A percentile compares a stretch with the other conserved stretches of the same genome.
Conservation (phyloP, 495 filamentous ascomycete genomes). For the Lophiostoma macrostomum region DNA sequence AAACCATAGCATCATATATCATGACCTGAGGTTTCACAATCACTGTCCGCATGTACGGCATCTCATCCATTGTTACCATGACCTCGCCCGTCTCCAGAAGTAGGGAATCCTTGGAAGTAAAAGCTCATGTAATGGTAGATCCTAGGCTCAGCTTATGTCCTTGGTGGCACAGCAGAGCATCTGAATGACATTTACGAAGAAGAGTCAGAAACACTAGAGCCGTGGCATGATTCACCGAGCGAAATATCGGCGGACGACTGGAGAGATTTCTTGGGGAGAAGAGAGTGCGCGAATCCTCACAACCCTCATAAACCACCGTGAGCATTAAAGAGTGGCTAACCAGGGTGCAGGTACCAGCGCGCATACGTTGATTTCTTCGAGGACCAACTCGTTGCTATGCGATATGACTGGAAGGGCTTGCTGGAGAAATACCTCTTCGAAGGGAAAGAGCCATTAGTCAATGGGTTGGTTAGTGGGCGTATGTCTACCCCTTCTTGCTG, state of each 20-base stretch:
- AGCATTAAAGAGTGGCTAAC: constrained; percentile 1
- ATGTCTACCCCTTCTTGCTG: constrained; percentile 42
- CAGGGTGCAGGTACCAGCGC: constrained; percentile 64
- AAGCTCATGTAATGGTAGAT: constrained; percentile 43
- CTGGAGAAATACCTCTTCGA: constrained; percentile 71
- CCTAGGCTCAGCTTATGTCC: constrained; percentile 76
- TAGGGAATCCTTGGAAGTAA: too few species aligned
- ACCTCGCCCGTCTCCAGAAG: too few species aligned
- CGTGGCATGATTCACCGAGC: constrained; percentile 80
- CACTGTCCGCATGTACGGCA: constrained; percentile 73
- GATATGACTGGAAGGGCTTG: constrained; percentile 81
- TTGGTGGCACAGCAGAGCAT: constrained; percentile 69
- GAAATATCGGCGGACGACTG: constrained; percentile 82
- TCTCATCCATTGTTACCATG: neutral
- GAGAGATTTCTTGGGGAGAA: constrained; percentile 74
- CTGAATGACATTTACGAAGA: constrained; percentile 75
- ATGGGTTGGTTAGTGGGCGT: constrained; percentile 74
- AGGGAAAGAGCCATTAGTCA: constrained; percentile 73
- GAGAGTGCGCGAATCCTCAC: constrained; percentile 46
- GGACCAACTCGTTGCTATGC: constrained; percentile 69
- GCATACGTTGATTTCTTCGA: constrained; percentile 92
- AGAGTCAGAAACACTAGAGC: constrained; percentile 66
- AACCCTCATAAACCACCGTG: neutral
- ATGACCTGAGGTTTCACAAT: constrained; percentile 78
- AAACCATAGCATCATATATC: constrained; percentile 79